Conservation (phyloP, 1,139 yeast genomes). For the Groenewaldozyma auringiensis region DNA sequence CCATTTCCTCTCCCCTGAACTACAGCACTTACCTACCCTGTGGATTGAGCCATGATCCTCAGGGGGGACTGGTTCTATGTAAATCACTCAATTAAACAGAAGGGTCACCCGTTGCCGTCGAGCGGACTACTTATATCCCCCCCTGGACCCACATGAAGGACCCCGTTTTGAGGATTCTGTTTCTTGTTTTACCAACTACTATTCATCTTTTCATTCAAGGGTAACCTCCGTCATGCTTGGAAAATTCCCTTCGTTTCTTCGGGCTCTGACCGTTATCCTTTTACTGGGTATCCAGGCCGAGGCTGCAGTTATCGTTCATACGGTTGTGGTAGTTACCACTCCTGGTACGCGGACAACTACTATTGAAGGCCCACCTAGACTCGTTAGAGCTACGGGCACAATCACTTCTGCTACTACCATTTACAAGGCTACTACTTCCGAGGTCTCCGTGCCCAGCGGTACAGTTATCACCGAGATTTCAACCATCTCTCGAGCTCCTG, state of each 20-base stretch:
- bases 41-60: too few relatives aligned
- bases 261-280: neutral
- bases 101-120: too few relatives aligned
- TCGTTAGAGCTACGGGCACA: conserved; percentile 25
- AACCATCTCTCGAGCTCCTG: conserved; percentile 25
- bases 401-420: conserved; percentile 25
- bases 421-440: conserved; percentile 24
- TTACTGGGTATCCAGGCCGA: conserved; percentile 3
- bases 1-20: too few relatives aligned
- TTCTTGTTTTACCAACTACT: neutral
- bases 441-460: conserved; percentile 21
- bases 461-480: conserved; percentile 25
- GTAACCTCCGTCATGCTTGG: neutral
- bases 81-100: too few relatives aligned
- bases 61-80: too few relatives aligned
- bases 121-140: too few relatives aligned
- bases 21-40: too few relatives aligned
- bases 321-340: conserved; percentile 17
- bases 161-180: too few relatives aligned
- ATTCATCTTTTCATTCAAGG: neutral
- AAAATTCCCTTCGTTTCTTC: neutral
- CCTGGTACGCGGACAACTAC: conserved; percentile 21
- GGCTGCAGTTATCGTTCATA: conserved; percentile 17
- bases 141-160: too few relatives aligned
- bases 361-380: conserved; percentile 11